Conservation (phyloP, 2,329 filamentous ascomycete species). For the Ramularia endophylla region DNA sequence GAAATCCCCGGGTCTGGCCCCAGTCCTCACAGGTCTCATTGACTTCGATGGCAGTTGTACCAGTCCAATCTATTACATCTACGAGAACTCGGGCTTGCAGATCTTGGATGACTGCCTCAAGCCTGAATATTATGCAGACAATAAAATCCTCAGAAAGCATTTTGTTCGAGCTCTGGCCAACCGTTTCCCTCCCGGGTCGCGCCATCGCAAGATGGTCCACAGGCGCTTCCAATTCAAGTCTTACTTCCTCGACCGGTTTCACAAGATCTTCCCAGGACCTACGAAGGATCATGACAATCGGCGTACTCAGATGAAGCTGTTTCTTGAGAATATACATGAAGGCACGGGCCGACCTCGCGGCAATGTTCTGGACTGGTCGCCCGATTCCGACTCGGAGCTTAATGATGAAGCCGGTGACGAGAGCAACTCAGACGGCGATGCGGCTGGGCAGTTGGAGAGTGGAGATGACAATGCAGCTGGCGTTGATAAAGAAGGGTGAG, state of each 20-base stretch:
- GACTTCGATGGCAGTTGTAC: constrained; percentile 15
- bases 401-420: too few relatives aligned
- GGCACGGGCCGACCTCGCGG: too few relatives aligned
- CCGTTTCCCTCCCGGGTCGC: constrained; percentile 1
- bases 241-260: not conserved
- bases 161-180: constrained; percentile 5
- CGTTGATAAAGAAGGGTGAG: too few relatives aligned
- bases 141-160: constrained; percentile 10
- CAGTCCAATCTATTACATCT: constrained; percentile 10
- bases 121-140: constrained; percentile 4
- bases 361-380: too few relatives aligned
- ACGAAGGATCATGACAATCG: too few relatives aligned
- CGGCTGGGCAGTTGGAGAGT: too few relatives aligned
- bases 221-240: constrained; percentile 9
- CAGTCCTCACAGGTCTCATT: constrained; percentile 10
- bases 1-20: not conserved
- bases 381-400: too few relatives aligned
- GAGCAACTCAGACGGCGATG: too few relatives aligned
- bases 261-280: too few relatives aligned
- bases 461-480: too few relatives aligned
- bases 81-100: constrained; percentile 7
- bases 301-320: too few relatives aligned
- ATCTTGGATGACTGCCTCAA: not conserved
- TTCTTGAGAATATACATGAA: too few relatives aligned
- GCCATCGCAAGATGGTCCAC: constrained; percentile 2